Evolutionary conservation across 352 stramenopile genomes (phyloP).

Genomic region (Globisporangium rhizosaccharum): DNA sequence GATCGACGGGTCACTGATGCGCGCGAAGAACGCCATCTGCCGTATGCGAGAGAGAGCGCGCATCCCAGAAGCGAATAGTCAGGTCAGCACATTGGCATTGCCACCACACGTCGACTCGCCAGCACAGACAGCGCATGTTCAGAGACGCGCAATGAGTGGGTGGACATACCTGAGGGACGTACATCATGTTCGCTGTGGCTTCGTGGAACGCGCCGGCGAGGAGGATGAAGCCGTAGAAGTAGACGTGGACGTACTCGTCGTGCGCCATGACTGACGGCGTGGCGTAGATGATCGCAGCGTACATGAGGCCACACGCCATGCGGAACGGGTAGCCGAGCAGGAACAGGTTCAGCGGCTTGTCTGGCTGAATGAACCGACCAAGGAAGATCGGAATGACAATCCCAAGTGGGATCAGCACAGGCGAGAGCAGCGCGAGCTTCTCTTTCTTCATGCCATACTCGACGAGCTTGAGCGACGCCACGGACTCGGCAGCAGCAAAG

Average conservation of each 20-base stretch:
- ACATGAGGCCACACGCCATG: conserved; percentile 77
- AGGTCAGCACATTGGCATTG: not conserved
- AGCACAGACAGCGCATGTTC: not conserved
- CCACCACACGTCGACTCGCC: too few species aligned
- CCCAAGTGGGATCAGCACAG: conserved; percentile 83
- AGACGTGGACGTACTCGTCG: conserved; percentile 61
- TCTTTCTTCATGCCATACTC: conserved; percentile 92
- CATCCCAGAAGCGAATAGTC: not conserved
- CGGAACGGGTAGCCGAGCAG: conserved; percentile 82
- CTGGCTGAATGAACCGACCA: conserved; percentile 61
- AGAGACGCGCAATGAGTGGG: not conserved
- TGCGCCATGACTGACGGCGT: conserved; percentile 75
- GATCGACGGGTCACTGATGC: conserved; percentile 96
- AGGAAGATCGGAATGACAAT: conserved; percentile 86
- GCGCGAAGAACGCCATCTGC: conserved; percentile 98
- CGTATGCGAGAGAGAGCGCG: not conserved
- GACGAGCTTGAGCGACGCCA: conserved; percentile 90
- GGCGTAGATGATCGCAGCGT: conserved; percentile 76
- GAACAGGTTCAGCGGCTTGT: conserved; percentile 71
- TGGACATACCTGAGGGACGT: conserved; percentile 68
- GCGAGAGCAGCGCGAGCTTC: conserved; percentile 82
- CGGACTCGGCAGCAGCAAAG: conserved; percentile 89
- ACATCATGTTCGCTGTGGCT: conserved; percentile 89
- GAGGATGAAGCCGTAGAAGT: conserved; percentile 80
- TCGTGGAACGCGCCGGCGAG: conserved; percentile 72